phyloP scores from a whole-genome alignment of 306 rosid genomes.

The Casuarina cunninghamiana region DNA sequence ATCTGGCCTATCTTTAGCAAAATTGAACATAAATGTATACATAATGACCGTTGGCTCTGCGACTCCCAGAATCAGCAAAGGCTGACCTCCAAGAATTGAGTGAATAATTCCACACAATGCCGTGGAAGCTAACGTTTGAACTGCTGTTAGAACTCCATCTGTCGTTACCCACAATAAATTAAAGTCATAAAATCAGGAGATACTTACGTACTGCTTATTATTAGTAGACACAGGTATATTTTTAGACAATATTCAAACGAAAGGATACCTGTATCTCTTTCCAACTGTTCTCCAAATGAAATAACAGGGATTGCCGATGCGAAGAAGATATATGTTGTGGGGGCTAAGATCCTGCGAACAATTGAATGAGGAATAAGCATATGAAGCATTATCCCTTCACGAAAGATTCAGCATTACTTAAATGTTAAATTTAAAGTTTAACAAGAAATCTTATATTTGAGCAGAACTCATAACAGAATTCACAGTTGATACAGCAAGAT shows the following conservation, averaged over 20 bases:
- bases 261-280: constrained; percentile 60
- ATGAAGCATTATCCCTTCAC: not conserved
- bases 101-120: constrained; percentile 80
- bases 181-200: constrained; percentile 20
- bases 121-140: constrained; percentile 81
- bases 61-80: constrained; percentile 79
- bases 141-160: constrained; percentile 83
- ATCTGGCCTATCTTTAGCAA: constrained; percentile 67
- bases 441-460: not conserved
- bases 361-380: not conserved
- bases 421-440: not conserved
- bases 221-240: not conserved
- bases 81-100: constrained; percentile 81
- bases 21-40: constrained; percentile 83
- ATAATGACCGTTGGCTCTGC: constrained; percentile 87
- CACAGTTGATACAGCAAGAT: not conserved
- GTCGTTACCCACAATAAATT: constrained; percentile 25
- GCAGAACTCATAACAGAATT: constrained; percentile 8
- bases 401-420: constrained; percentile 17
- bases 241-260: not conserved
- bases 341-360: constrained; percentile 68
- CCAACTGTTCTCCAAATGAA: constrained; percentile 80
- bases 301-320: constrained; percentile 85
- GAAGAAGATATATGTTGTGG: constrained; percentile 74
- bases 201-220: not conserved